Conservation (phyloP, 2,329 filamentous ascomycete species). For the Sordariomycetes sp. region DNA sequence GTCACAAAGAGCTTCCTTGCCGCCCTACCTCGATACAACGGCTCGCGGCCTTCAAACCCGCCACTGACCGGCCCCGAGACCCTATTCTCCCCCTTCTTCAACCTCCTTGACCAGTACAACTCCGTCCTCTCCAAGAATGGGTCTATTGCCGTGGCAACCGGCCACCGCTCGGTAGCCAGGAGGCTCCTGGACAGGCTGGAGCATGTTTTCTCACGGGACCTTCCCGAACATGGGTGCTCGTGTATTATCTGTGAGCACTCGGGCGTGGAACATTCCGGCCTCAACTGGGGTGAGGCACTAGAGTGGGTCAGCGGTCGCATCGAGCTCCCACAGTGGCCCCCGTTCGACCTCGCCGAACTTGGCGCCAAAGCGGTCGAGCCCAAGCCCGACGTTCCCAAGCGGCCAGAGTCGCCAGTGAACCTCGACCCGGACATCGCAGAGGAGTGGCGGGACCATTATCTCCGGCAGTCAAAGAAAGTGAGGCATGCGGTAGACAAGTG, state of each 20-base stretch:
- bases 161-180: conserved; percentile 88
- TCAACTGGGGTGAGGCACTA: conserved; percentile 92
- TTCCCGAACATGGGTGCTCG: conserved; percentile 74
- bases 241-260: conserved; percentile 71
- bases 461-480: conserved; percentile 85
- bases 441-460: conserved; percentile 85
- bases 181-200: conserved; percentile 82
- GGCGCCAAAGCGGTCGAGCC: conserved; percentile 47
- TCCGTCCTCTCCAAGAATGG: conserved; percentile 73
- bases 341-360: conserved; percentile 62
- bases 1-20: conserved; percentile 66
- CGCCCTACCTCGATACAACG: conserved; percentile 46
- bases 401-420: conserved; percentile 54
- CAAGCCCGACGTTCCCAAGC: conserved; percentile 42
- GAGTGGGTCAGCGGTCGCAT: conserved; percentile 85
- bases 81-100: conserved; percentile 74
- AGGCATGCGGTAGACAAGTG: conserved; percentile 85
- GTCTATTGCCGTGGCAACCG: conserved; percentile 88
- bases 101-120: conserved; percentile 76
- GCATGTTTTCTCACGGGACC: conserved; percentile 86
- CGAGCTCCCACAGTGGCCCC: conserved; percentile 80
- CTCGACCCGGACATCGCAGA: conserved; percentile 91
- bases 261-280: conserved; percentile 54
- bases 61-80: conserved; percentile 58
- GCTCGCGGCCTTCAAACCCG: conserved; percentile 48